Percentiles rank a stretch among this genome's conserved stretches.
Evolutionary conservation across 768 basidiomycete genomes (phyloP).

Genomic region (Ramaria rubella): DNA sequence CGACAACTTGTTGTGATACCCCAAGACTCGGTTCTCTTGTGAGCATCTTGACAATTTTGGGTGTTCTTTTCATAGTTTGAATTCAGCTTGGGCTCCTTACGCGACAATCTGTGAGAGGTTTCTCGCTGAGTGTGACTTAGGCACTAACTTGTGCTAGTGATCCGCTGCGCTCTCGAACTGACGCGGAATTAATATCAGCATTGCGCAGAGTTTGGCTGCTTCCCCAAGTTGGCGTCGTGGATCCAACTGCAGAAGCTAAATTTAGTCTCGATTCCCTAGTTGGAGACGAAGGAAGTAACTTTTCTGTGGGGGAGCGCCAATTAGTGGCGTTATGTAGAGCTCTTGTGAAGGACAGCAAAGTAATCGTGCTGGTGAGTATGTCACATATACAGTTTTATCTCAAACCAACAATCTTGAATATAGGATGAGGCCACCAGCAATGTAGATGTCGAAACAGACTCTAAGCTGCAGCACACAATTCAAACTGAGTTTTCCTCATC

Average conservation of each 20-base stretch:
- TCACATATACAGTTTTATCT: background rate
- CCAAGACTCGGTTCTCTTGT: conserved; percentile 53
- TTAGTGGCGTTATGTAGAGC: conserved; percentile 56
- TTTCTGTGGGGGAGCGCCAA: conserved; percentile 63
- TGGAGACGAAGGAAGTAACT: conserved; percentile 59
- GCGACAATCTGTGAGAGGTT: conserved; percentile 38
- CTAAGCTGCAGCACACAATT: conserved; percentile 57
- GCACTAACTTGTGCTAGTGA: conserved; percentile 32
- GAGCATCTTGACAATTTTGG: conserved; percentile 17
- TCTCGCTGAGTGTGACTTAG: background rate
- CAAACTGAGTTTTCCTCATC: conserved; percentile 50
- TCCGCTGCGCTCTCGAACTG: conserved; percentile 45
- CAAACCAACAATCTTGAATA: background rate
- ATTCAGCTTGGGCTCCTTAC: conserved; percentile 33
- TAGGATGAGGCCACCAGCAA: conserved; percentile 60
- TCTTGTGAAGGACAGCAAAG: conserved; percentile 51
- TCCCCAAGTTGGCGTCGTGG: conserved; percentile 38
- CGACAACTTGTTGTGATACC: conserved; percentile 58
- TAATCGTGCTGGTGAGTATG: conserved; percentile 45
- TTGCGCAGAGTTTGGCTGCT: conserved; percentile 57
- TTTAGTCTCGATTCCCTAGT: conserved; percentile 58
- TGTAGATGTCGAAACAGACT: conserved; percentile 58
- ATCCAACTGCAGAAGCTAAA: conserved; percentile 51
- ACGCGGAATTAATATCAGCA: conserved; percentile 57
- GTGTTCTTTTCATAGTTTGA: background rate